Evolutionary conservation across 140 eudicot species (phyloP).

Genomic region (Stevia rebaudiana): DNA sequence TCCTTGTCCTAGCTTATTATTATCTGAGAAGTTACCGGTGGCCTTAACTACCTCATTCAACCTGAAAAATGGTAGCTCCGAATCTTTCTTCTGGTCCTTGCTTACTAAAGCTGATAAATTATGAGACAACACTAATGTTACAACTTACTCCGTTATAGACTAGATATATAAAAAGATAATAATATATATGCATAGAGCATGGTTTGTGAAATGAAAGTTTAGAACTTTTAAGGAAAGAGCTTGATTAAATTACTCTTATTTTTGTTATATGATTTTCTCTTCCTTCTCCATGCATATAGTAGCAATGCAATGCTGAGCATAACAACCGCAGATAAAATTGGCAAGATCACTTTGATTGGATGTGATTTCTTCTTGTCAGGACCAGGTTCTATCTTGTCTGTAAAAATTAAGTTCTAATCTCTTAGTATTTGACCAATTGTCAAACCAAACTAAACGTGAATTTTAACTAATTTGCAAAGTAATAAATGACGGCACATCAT

Average conservation of each 20-base stretch:
- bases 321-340: neutral
- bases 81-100: constrained; percentile 6
- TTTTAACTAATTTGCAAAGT: too few relatives aligned
- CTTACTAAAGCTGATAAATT: neutral
- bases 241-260: neutral
- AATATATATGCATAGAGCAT: too few relatives aligned
- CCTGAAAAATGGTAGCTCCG: constrained; percentile 12
- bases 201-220: neutral
- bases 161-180: too few relatives aligned
- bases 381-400: neutral
- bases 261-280: neutral
- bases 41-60: constrained; percentile 15
- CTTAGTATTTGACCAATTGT: neutral
- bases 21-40: constrained; percentile 17
- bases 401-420: neutral
- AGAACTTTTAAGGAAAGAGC: neutral
- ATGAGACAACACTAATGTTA: neutral
- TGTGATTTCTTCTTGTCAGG: neutral
- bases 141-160: neutral
- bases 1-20: constrained; percentile 28
- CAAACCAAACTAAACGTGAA: too few relatives aligned
- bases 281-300: constrained; percentile 12
- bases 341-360: constrained; percentile 2
- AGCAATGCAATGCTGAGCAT: constrained; percentile 12
- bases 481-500: too few relatives aligned